phyloP scores from a whole-genome alignment of 495 filamentous ascomycete species.

The Tuber umbilicatum region DNA sequence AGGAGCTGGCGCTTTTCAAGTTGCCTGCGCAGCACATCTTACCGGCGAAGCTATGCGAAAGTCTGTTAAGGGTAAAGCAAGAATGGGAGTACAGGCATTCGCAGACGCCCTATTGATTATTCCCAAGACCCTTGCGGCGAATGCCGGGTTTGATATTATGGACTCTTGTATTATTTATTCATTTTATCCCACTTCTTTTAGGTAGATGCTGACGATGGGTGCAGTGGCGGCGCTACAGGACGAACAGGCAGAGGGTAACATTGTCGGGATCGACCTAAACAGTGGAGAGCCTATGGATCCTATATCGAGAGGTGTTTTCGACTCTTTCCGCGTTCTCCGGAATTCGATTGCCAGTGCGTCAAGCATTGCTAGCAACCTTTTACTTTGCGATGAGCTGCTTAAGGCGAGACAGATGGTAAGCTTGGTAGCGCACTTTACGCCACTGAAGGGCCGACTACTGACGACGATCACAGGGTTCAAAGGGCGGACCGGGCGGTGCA shows the following conservation, averaged over 20 bases:
- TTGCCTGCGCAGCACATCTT: conserved; percentile 85
- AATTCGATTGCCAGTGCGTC: conserved; percentile 91
- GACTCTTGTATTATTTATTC: conserved; percentile 69
- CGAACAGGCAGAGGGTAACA: conserved; percentile 73
- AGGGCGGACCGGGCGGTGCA: conserved; percentile 30
- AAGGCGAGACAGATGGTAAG: conserved; percentile 94
- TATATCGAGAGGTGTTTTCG: conserved; percentile 84
- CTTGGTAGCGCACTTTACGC: not conserved
- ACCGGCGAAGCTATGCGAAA: conserved; percentile 73
- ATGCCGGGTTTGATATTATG: conserved; percentile 93
- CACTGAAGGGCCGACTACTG: conserved; percentile 8
- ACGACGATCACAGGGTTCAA: conserved; percentile 18
- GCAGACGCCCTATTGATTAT: conserved; percentile 90
- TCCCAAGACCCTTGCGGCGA: conserved; percentile 93
- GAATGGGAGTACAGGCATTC: conserved; percentile 89
- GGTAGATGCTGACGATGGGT: conserved; percentile 17
- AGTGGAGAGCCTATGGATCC: conserved; percentile 94
- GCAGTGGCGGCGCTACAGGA: conserved; percentile 77
- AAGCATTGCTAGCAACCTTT: conserved; percentile 88
- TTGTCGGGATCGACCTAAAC: conserved; percentile 76
- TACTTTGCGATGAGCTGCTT: conserved; percentile 93
- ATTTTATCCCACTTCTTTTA: not conserved
- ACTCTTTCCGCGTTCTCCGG: conserved; percentile 88
- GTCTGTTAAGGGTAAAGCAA: conserved; percentile 92
- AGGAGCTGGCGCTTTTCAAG: conserved; percentile 91